Percentiles rank a stretch among this genome's conserved stretches.
Conservation (phyloP, 2,329 filamentous ascomycete genomes). For the Colletotrichum sp. region DNA sequence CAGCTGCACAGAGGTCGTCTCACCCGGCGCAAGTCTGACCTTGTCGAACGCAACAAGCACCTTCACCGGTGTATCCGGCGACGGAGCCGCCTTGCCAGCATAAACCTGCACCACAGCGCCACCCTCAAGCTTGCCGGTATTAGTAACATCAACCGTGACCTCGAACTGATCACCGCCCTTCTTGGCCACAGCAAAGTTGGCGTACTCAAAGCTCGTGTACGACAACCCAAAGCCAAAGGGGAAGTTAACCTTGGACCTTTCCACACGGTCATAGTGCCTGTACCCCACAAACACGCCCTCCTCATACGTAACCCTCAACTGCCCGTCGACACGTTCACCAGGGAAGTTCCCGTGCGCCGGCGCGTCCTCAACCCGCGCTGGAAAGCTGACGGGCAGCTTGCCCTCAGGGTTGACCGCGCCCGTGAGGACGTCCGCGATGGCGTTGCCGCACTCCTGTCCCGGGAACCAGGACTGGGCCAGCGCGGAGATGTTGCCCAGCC, state of each 20-base stretch:
- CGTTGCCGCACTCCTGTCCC: constrained; percentile 72
- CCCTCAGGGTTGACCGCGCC: constrained; percentile 69
- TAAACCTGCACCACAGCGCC: constrained; percentile 64
- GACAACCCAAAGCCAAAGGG: constrained; percentile 71
- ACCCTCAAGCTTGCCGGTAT: constrained; percentile 59
- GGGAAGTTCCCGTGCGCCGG: constrained; percentile 69
- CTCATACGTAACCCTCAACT: constrained; percentile 67
- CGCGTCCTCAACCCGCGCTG: constrained; percentile 63
- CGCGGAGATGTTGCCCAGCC: constrained; percentile 60
- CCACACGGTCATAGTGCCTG: constrained; percentile 68
- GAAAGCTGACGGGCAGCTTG: constrained; percentile 69
- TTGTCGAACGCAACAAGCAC: constrained; percentile 35
- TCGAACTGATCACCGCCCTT: constrained; percentile 43
- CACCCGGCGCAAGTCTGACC: constrained; percentile 25
- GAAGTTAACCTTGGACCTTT: constrained; percentile 63
- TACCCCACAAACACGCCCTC: constrained; percentile 76
- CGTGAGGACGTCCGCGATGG: constrained; percentile 70
- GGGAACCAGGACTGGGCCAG: constrained; percentile 73
- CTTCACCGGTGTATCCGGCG: constrained; percentile 27
- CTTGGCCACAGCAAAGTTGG: constrained; percentile 46
- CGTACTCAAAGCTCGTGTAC: constrained; percentile 64
- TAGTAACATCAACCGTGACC: constrained; percentile 59
- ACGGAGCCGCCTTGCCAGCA: constrained; percentile 25
- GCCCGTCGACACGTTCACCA: constrained; percentile 46
- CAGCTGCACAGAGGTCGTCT: constrained; percentile 22